phyloP scores from a whole-genome alignment of 306 rosid species.

The Fagus sylvatica region DNA sequence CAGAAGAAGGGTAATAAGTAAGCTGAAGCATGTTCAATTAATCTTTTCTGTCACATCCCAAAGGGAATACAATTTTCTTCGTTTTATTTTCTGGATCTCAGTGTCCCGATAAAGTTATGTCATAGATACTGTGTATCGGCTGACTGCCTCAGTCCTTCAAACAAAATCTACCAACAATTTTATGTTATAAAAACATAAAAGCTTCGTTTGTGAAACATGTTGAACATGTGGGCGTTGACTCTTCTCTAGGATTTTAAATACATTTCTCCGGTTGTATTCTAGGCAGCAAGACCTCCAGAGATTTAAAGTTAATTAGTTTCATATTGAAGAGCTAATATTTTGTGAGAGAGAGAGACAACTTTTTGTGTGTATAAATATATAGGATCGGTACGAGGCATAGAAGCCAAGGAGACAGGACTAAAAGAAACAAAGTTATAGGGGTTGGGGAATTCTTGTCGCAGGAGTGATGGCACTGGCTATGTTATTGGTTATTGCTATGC shows the following conservation, averaged over 20 bases:
- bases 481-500: not conserved
- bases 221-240: not conserved
- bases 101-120: too few species aligned
- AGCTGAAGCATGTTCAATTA: too few species aligned
- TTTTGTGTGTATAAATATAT: not conserved
- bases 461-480: slow-evolving; percentile 1
- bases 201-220: not conserved
- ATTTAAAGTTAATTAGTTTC: not conserved
- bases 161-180: not conserved
- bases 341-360: not conserved
- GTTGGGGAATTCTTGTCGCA: not conserved
- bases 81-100: too few species aligned
- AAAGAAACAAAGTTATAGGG: not conserved
- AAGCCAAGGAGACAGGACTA: not conserved
- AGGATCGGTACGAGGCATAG: not conserved
- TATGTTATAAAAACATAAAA: not conserved
- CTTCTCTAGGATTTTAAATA: not conserved
- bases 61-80: too few species aligned
- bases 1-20: too few species aligned
- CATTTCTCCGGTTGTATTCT: not conserved
- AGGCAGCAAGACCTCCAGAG: not conserved
- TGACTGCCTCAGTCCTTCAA: not conserved
- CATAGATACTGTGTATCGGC: not conserved
- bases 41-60: too few species aligned
- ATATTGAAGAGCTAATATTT: not conserved